phyloP scores from a whole-genome alignment of 1,284 basidiomycete species.

The Rhodotorula sp. region DNA sequence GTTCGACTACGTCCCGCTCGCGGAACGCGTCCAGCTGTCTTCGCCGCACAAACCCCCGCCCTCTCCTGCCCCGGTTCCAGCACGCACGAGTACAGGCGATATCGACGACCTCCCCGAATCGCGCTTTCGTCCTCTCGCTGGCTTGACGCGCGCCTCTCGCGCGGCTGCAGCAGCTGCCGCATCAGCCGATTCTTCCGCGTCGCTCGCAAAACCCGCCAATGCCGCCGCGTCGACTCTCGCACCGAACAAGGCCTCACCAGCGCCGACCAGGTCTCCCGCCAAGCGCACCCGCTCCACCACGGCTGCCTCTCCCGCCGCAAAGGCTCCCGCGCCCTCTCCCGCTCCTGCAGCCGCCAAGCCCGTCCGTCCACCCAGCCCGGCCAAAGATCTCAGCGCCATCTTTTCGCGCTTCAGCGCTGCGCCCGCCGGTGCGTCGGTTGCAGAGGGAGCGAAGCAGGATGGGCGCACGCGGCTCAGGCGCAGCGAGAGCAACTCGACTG shows the following conservation, averaged over 20 bases:
- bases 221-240: too few relatives aligned
- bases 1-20: constrained; percentile 18
- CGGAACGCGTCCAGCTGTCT: background rate
- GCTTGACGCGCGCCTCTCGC: background rate
- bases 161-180: background rate
- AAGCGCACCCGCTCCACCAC: background rate
- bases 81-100: too few relatives aligned
- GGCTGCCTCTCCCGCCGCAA: background rate
- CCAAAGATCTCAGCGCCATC: constrained; percentile 24
- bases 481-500: background rate
- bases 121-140: too few relatives aligned
- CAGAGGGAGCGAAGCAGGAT: background rate
- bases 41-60: background rate
- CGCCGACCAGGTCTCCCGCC: background rate
- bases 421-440: background rate
- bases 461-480: background rate
- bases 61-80: too few relatives aligned
- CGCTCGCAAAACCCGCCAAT: too few relatives aligned
- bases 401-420: constrained; percentile 17
- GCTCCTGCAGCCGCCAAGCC: background rate
- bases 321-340: background rate
- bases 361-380: constrained; percentile 1
- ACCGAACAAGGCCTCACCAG: background rate
- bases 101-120: too few relatives aligned
- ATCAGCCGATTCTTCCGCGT: too few relatives aligned